phyloP scores from a whole-genome alignment of 352 stramenopile genomes.

The Phytopythium helicoides region DNA sequence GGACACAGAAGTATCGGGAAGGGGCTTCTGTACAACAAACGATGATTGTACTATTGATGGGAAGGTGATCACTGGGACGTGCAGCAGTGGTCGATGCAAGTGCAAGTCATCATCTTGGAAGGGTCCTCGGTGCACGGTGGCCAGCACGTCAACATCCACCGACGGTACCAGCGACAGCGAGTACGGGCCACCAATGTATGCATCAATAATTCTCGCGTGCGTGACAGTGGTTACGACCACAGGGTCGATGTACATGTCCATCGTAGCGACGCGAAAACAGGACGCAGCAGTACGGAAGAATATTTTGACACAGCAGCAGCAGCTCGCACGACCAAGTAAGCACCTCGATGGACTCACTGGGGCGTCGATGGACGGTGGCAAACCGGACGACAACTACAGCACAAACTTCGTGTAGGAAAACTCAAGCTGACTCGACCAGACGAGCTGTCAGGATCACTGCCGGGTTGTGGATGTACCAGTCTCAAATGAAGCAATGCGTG shows the following conservation, averaged over 20 bases:
- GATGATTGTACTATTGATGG: slow-evolving; percentile 47
- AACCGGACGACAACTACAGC: slow-evolving; percentile 36
- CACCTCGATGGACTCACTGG: slow-evolving; percentile 10
- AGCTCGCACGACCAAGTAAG: slow-evolving; percentile 15
- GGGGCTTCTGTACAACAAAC: no score
- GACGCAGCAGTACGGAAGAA: slow-evolving; percentile 10
- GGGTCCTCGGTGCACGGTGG: no score
- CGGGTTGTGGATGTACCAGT: no score
- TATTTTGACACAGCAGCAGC: slow-evolving; percentile 5
- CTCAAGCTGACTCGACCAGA: not conserved
- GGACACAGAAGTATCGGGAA: slow-evolving; percentile 35
- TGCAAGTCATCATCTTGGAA: slow-evolving; percentile 20
- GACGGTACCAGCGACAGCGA: slow-evolving; percentile 5
- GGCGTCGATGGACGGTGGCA: slow-evolving; percentile 16
- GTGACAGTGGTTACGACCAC: slow-evolving; percentile 22
- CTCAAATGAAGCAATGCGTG: no score
- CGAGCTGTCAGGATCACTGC: no score
- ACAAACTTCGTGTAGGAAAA: slow-evolving; percentile 37
- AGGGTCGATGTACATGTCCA: slow-evolving; percentile 18
- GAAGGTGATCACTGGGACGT: slow-evolving; percentile 27
- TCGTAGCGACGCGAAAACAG: slow-evolving; percentile 14
- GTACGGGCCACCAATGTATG: slow-evolving; percentile 26
- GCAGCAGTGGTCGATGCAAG: slow-evolving; percentile 22
- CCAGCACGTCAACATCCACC: slow-evolving; percentile 13
- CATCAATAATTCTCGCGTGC: slow-evolving; percentile 17